Base-by-base conservation (phyloP, 2,329 filamentous ascomycete species). In the Neofusicoccum sp. region DNA sequence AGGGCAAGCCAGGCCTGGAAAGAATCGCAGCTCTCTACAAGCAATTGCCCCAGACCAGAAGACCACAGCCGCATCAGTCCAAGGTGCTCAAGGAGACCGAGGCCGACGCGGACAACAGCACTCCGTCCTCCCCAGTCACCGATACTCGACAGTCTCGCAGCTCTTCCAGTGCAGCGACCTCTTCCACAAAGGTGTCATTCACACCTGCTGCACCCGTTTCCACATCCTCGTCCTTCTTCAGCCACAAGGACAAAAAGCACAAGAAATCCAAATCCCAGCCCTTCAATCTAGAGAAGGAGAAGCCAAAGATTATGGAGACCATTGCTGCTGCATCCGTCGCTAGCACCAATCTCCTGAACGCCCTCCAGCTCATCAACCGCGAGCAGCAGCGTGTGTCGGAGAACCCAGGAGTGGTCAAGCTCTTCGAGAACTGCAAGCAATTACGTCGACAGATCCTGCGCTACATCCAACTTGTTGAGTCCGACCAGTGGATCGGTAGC, bases 241-340 rank as follows among this genome's bases (percentile, higher is more conserved):
- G 63, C 68, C 74, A 84, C 67, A 83, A 84, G 67, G 80, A 82
- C 67, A 86, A 86, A 66, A 80, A 78, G 64, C 71, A 76, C 69
- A 87, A 83, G 64, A 82, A 82, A 59, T 76, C 75, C 66, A 85
- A 87, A 73, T 76, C 80, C 45, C 85, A 84, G 71, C 81, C 86
- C 0, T 97, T 98, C 81, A 92, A 90, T 72, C 82, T 98, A 0
- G 91, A 96, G 69, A 89, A 87, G 43, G 95, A 98, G 76, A 94
- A 94, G 75, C 90, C 91, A 0, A 84, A 90, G 65, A 93, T 99
- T 81, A 89, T 97, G 67, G 87, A 89, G 66, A 87, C 89, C n/a
- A 93, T 99, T 66, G 95, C 94, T 3, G 91, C 94, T 50, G 87
- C 93, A 0, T 93, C 92, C 0, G 91, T 98, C 43, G 91, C 93